phyloP scores from a whole-genome alignment of 2,329 filamentous ascomycete species.

The Macroventuria anomochaeta region DNA sequence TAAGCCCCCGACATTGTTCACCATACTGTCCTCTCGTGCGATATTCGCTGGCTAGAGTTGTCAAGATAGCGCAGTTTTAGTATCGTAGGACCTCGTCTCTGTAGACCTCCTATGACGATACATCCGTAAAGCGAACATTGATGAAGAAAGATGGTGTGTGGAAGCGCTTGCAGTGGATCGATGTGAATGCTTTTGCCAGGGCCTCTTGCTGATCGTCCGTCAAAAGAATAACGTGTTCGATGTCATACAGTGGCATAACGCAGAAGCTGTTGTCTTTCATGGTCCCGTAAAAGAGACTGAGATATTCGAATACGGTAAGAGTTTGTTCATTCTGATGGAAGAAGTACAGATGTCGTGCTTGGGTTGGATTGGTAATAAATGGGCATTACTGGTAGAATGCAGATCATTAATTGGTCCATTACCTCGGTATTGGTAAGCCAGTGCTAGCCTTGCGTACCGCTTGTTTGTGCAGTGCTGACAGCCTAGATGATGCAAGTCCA shows the following conservation, averaged over 20 bases:
- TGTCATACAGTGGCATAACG: slow-evolving; percentile 10
- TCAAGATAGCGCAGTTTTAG: slow-evolving; percentile 7
- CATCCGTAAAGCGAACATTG: slow-evolving; percentile 7
- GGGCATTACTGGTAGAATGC: not conserved
- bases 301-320: not conserved
- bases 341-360: not conserved
- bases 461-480: not conserved
- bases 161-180: slow-evolving; percentile 2
- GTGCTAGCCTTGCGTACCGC: not conserved
- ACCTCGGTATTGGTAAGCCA: not conserved
- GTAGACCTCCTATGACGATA: not conserved
- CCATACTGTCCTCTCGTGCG: slow-evolving; percentile 5
- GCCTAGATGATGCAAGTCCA: not conserved
- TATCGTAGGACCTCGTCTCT: slow-evolving; percentile 1
- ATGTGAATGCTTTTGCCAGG: slow-evolving; percentile 3
- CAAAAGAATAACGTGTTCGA: slow-evolving; percentile 4
- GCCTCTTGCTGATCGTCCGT: slow-evolving; percentile 2
- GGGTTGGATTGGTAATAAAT: not conserved
- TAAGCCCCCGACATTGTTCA: slow-evolving; percentile 3
- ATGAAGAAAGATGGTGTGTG: slow-evolving; percentile 8
- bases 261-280: not conserved
- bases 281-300: too few relatives aligned
- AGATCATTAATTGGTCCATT: not conserved
- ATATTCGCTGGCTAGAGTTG: not conserved
- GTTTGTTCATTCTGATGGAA: not conserved